phyloP scores from a whole-genome alignment of 148 eudicot genomes.

The Hydrangea macrophylla region DNA sequence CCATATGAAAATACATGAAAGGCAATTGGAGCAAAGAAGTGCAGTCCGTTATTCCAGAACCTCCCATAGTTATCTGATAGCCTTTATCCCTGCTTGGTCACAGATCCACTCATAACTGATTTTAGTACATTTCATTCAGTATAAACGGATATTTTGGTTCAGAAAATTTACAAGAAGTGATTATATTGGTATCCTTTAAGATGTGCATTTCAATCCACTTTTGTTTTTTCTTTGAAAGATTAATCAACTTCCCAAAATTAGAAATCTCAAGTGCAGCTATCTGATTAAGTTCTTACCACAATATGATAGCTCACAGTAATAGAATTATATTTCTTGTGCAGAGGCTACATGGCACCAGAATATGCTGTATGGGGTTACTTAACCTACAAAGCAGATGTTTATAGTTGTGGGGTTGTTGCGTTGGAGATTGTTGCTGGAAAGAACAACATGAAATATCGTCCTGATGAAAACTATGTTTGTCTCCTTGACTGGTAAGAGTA shows the following conservation, averaged over 20 bases:
- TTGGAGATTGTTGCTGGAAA: constrained; percentile 67
- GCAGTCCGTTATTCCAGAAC: background rate
- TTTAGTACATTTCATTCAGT: no score
- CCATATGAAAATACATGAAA: background rate
- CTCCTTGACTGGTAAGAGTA: constrained; percentile 65
- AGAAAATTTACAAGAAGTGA: background rate
- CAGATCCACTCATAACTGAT: background rate
- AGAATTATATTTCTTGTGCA: constrained; percentile 11
- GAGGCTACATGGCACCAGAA: constrained; percentile 84
- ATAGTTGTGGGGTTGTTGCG: constrained; percentile 69
- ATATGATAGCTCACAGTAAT: background rate
- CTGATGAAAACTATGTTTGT: constrained; percentile 47
- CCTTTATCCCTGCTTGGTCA: background rate
- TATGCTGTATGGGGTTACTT: constrained; percentile 75
- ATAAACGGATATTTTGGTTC: no score
- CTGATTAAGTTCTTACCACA: no score
- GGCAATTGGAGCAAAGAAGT: background rate
- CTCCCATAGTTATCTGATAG: no score
- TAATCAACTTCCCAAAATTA: no score
- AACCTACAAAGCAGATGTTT: constrained; percentile 71
- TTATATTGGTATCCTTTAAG: background rate
- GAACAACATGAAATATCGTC: constrained; percentile 48
- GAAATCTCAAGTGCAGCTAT: no score
- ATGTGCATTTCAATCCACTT: background rate
- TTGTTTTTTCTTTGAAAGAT: no score